Percentiles rank a stretch among this genome's conserved stretches.
These are phyloP conservation scores for Pseudopediastrum boryanum DNA, from an alignment of 139 green algal species.

Conservation along the genomic window DNA sequence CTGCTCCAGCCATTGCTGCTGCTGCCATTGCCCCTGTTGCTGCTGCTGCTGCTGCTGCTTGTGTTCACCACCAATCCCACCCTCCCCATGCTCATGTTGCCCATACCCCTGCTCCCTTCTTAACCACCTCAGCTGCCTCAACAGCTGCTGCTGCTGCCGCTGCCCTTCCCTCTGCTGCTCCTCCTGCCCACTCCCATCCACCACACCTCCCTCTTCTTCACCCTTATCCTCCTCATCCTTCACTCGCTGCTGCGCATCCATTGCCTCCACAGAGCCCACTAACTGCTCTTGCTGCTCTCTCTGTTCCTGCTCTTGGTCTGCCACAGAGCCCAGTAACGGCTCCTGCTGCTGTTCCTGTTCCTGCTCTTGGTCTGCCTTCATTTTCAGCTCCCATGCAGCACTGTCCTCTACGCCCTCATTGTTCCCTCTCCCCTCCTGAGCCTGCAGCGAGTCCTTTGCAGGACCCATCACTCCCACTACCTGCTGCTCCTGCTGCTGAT, in stretches of 20 bases:
- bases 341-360: neutral
- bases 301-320: neutral
- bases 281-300: neutral
- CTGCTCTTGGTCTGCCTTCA: neutral
- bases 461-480: neutral
- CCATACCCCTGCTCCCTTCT: too few relatives aligned
- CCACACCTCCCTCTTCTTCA: neutral
- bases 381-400: neutral
- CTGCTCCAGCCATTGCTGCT: neutral
- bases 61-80: neutral
- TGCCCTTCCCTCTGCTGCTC: neutral
- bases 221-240: neutral
- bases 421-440: neutral
- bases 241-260: neutral
- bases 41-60: neutral
- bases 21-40: neutral
- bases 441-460: neutral
- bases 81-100: too few relatives aligned
- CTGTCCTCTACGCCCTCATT: neutral
- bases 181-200: neutral
- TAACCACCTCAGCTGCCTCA: too few relatives aligned
- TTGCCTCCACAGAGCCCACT: neutral
- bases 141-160: constrained; percentile 3
- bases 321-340: neutral
- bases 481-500: neutral